These are phyloP conservation scores for Salvia miltiorrhiza DNA, from an alignment of 257 asterid species.

Conservation along the genomic window DNA sequence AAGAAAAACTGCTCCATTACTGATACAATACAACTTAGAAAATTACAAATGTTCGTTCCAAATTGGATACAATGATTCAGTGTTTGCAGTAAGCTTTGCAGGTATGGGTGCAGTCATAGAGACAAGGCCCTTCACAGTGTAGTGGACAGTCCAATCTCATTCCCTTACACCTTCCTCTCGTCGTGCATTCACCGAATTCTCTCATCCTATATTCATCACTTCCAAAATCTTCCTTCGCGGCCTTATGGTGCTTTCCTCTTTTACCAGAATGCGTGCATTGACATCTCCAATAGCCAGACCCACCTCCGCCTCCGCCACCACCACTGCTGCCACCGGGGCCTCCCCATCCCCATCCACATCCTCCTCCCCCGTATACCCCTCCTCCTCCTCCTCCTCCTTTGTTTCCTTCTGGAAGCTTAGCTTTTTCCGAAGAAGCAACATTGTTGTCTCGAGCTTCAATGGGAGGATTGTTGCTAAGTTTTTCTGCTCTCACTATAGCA, in stretches of 20 bases:
- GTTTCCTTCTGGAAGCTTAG: background rate
- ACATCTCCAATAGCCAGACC: slow-evolving; percentile 18
- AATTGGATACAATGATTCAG: background rate
- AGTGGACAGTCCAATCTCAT: slow-evolving; percentile 32
- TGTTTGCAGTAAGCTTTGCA: slow-evolving; percentile 32
- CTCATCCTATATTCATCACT: slow-evolving; percentile 18
- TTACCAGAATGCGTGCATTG: slow-evolving; percentile 10
- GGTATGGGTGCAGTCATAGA: slow-evolving; percentile 24
- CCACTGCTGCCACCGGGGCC: slow-evolving; percentile 14
- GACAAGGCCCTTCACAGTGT: slow-evolving; percentile 25
- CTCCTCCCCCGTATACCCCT: slow-evolving; percentile 27
- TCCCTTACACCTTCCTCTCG: slow-evolving; percentile 24
- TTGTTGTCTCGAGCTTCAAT: background rate
- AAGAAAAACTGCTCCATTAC: background rate
- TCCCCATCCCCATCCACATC: slow-evolving; percentile 23
- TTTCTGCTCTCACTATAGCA: slow-evolving; percentile 20
- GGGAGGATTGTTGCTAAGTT: background rate
- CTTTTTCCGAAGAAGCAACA: slow-evolving; percentile 5
- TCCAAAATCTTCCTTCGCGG: background rate
- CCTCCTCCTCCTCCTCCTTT: slow-evolving; percentile 19
- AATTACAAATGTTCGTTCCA: background rate
- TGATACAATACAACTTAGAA: background rate
- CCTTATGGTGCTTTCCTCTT: background rate
- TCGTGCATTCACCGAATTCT: slow-evolving; percentile 26
- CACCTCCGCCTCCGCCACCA: slow-evolving; percentile 14